Percentiles rank a stretch among this genome's conserved stretches.
phyloP scores from a whole-genome alignment of 176 grass and related monocot genomes.

The Triticum dicoccoides region DNA sequence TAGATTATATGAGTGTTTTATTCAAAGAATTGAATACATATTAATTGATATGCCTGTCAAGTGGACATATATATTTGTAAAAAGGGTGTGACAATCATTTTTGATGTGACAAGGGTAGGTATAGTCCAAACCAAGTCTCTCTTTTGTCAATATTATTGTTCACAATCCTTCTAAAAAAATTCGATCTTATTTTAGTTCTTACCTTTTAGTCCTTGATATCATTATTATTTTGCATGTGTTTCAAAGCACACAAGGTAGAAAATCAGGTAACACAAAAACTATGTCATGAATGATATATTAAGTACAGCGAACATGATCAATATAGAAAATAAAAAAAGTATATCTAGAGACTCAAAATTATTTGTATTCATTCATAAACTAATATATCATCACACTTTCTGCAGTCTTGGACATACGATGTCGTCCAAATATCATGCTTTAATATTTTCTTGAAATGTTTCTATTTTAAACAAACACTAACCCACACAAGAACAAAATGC shows the following conservation, averaged over 20 bases:
- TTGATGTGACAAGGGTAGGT: constrained; percentile 3
- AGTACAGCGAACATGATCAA: too few relatives aligned
- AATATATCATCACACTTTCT: not conserved
- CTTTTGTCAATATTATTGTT: not conserved
- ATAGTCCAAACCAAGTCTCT: not conserved
- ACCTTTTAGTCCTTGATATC: not conserved
- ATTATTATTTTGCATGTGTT: not conserved
- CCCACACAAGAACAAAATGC: not conserved
- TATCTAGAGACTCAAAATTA: not conserved
- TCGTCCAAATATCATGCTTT: not conserved
- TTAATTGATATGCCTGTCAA: not conserved
- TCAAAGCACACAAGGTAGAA: not conserved
- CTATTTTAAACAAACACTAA: not conserved
- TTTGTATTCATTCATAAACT: not conserved
- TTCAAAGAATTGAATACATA: not conserved
- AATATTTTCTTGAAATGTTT: not conserved
- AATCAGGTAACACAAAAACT: not conserved
- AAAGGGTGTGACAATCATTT: not conserved
- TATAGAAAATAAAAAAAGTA: too few relatives aligned
- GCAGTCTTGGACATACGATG: not conserved
- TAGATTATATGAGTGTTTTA: not conserved
- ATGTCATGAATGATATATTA: not conserved
- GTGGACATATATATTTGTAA: not conserved
- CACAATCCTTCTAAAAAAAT: not conserved
- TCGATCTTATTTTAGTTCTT: not conserved